Evolutionary conservation across 2,329 filamentous ascomycete species (phyloP), one percentile per base, ranked within the genome.

Genomic region (Neonectria coccinea): DNA sequence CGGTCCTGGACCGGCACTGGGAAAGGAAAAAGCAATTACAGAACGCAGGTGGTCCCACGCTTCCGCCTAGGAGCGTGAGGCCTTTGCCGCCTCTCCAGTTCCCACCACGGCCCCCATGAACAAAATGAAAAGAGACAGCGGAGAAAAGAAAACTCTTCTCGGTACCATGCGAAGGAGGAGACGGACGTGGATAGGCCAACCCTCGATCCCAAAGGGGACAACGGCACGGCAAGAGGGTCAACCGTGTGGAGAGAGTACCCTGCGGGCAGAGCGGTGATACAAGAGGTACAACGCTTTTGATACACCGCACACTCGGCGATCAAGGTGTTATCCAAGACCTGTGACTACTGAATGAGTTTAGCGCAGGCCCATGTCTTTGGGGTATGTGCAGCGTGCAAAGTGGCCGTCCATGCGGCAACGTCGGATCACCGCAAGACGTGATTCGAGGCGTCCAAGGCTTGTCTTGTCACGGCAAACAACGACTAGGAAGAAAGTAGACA

Each of bases 1-100:
- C 45, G 62, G 59, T 16, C 54, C 31, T 47, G n/a, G 42, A 25
- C 52, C 71, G 72, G 55, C 55, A 55, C 57, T 62, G 58, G 62
- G 58, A 69, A 33, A 56, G 36, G 47, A 56, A 70, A 70, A 73
- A 71, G 59, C 64, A 74, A 67, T 44, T 54, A 60, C 56, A 52
- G 44, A 41, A 42, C 54, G 66, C 63, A 54, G 68, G 54, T 66
- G 65, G 67, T 68, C 61, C 69, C 65, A 70, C 60, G 62, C 59
- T 64, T 63, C 51, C 57, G 53, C 51, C 50, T 55, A 48, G 56
- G 59, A 67, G 64, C 51, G 51, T 65, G 64, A 69, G 62, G 31
- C 55, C 62, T 64, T 66, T 66, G 59, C 68, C 61, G 53, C 36
- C 6, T 39, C n/a, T 39, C 36, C 36, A 39, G 36, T 39, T 39